Percentiles rank a stretch among this genome's conserved stretches.
Evolutionary conservation across 2,329 filamentous ascomycete species (phyloP).

Genomic region (Colletotrichum graminicola): DNA sequence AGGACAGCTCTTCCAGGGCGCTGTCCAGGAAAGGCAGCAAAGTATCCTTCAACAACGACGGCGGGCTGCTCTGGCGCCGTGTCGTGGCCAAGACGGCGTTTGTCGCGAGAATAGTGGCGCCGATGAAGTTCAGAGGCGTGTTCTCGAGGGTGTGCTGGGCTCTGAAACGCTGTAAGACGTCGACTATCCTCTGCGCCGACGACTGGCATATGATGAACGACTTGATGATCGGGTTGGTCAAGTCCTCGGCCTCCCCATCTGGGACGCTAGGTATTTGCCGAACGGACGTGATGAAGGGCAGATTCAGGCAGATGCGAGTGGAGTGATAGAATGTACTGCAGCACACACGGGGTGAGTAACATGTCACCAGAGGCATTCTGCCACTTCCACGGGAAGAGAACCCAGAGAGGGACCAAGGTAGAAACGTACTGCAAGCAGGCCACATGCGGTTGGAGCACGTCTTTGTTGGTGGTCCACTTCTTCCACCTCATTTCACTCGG

Average conservation of each 20-base stretch:
- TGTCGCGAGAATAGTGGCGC: conserved; percentile 20
- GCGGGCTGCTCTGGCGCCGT: conserved; percentile 1
- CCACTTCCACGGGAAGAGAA: background rate
- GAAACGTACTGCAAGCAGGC: conserved; percentile 23
- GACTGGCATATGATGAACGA: conserved; percentile 20
- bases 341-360: background rate
- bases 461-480: conserved; percentile 32
- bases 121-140: conserved; percentile 15
- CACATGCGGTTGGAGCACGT: conserved; percentile 23
- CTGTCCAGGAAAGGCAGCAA: conserved; percentile 7
- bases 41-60: background rate
- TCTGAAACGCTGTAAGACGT: conserved; percentile 21
- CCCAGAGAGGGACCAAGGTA: accelerated
- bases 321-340: conserved; percentile 22
- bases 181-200: background rate
- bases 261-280: conserved; percentile 2
- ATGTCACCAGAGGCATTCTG: no score
- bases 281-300: conserved; percentile 33
- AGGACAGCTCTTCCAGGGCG: conserved; percentile 14
- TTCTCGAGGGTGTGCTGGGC: conserved; percentile 20
- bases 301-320: conserved; percentile 27
- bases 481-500: conserved; percentile 31
- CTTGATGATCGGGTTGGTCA: conserved; percentile 2
- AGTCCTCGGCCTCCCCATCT: background rate
- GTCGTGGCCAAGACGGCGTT: conserved; percentile 20